Evolutionary conservation across 148 eudicot genomes (phyloP).

Genomic region (Selenicereus undatus): DNA sequence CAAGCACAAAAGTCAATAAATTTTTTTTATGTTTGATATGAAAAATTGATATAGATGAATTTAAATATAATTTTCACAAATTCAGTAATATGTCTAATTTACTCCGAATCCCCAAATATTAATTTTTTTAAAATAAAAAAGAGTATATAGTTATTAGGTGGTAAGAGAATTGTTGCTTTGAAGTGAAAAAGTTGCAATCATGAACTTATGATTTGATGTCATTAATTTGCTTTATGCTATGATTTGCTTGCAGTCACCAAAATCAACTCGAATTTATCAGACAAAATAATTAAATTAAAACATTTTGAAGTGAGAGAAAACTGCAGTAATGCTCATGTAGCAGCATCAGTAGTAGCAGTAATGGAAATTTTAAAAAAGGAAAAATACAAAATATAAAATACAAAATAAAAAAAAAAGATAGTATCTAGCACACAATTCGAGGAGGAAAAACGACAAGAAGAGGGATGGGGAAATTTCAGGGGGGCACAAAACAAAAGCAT

Average conservation of each 20-base stretch:
- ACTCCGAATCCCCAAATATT: too few species aligned
- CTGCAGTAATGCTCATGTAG: background rate
- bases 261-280: constrained; percentile 17
- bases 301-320: background rate
- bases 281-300: background rate
- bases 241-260: background rate
- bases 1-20: too few species aligned
- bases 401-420: constrained; percentile 9
- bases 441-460: constrained; percentile 44
- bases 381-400: background rate
- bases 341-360: background rate
- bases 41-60: too few species aligned
- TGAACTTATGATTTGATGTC: constrained; percentile 23
- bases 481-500: constrained; percentile 26
- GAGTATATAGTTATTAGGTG: background rate
- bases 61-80: too few species aligned
- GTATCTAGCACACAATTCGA: constrained; percentile 55
- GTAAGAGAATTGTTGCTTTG: background rate
- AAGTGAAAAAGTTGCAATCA: constrained; percentile 22
- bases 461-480: constrained; percentile 34
- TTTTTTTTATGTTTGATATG: too few species aligned
- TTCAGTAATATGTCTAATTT: too few species aligned
- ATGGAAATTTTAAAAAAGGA: too few species aligned
- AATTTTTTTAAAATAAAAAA: too few species aligned
- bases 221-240: background rate